Evolutionary conservation across 169 alveolate species (phyloP).

Genomic region (Cryptosporidium andersoni): DNA sequence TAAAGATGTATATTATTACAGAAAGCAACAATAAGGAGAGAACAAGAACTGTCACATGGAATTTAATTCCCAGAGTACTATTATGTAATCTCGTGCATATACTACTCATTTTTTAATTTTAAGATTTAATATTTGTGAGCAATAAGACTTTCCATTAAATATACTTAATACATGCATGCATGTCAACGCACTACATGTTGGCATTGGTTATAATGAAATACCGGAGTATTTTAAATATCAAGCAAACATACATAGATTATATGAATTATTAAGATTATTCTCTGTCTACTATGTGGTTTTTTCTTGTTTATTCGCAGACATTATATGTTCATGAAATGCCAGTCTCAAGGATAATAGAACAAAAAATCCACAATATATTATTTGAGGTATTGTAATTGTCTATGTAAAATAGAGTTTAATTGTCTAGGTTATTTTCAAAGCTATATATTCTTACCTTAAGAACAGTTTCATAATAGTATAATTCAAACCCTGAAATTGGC

Average conservation of each 20-base stretch:
- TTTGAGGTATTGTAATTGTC: constrained; percentile 64
- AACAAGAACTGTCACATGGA: constrained; percentile 11
- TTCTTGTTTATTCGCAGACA: not conserved
- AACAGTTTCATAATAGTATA: constrained; percentile 24
- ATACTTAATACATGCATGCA: too few species aligned
- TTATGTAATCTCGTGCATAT: not conserved
- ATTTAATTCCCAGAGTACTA: not conserved
- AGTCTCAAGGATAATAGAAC: constrained; percentile 11
- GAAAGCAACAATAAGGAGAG: constrained; percentile 23
- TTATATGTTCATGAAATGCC: constrained; percentile 29
- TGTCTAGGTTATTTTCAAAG: not conserved
- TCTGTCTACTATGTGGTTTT: not conserved
- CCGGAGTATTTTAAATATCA: too few species aligned
- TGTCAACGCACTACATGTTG: too few species aligned
- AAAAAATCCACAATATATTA: constrained; percentile 38
- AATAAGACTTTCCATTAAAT: too few species aligned
- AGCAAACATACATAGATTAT: too few species aligned
- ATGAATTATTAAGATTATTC: too few species aligned
- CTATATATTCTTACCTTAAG: constrained; percentile 29
- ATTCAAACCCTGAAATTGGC: constrained; percentile 54
- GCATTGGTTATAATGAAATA: too few species aligned
- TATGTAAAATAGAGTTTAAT: not conserved
- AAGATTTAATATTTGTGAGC: too few species aligned
- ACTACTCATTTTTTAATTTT: not conserved
- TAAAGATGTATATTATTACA: constrained; percentile 21